phyloP scores from a whole-genome alignment of 2,329 filamentous ascomycete species.

The Talaromyces sp. region DNA sequence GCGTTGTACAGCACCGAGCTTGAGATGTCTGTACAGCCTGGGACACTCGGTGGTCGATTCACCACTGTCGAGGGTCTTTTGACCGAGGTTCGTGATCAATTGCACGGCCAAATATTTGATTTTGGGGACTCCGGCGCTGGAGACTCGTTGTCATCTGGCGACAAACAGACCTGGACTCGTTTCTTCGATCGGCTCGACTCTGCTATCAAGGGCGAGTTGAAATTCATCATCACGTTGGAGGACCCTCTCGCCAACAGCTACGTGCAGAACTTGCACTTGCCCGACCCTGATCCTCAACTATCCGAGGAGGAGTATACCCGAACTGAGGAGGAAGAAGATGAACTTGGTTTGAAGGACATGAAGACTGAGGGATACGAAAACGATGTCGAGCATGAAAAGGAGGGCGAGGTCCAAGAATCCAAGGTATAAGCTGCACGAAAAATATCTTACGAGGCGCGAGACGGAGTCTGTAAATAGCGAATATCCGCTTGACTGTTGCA shows the following conservation, averaged over 20 bases:
- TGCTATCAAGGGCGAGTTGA: conserved; percentile 74
- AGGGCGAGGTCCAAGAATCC: conserved; percentile 26
- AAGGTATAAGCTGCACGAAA: conserved; percentile 16
- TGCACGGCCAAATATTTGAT: conserved; percentile 84
- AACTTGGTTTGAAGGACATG: conserved; percentile 87
- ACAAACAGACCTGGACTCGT: conserved; percentile 68
- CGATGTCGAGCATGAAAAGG: conserved; percentile 33
- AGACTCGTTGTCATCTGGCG: conserved; percentile 67
- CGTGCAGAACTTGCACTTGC: conserved; percentile 77
- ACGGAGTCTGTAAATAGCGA: conserved; percentile 13
- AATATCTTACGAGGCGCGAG: conserved; percentile 4
- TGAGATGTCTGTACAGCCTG: conserved; percentile 80
- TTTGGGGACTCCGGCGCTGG: conserved; percentile 63
- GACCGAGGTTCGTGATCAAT: conserved; percentile 85
- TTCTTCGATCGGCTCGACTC: conserved; percentile 76
- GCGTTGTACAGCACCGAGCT: conserved; percentile 83
- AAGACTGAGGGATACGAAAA: conserved; percentile 82
- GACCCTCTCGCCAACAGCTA: conserved; percentile 93
- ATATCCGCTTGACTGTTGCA: background rate
- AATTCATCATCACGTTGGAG: conserved; percentile 77
- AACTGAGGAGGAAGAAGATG: conserved; percentile 89
- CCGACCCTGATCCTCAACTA: conserved; percentile 81
- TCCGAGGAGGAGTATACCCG: conserved; percentile 77
- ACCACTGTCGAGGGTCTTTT: conserved; percentile 94
- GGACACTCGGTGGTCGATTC: conserved; percentile 91